Evolutionary conservation across 2,329 filamentous ascomycete species (phyloP).

Genomic region (Paecilomyces sp.): DNA sequence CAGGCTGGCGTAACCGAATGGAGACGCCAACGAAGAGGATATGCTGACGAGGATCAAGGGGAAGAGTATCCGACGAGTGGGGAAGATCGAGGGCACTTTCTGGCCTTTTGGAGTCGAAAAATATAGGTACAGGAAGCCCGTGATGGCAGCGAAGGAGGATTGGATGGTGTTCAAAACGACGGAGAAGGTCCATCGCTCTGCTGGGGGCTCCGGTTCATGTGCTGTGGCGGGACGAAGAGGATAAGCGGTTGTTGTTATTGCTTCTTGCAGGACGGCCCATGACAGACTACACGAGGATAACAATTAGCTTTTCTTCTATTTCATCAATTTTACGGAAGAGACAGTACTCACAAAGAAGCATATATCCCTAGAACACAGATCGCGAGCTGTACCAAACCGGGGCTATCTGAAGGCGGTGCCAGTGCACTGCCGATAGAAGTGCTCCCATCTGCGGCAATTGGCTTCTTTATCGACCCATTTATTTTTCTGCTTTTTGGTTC

Average conservation of each 20-base stretch:
- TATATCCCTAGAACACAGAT: slow-evolving; percentile 94
- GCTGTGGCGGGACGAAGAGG: slow-evolving; percentile 50
- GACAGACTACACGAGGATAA: slow-evolving; percentile 56
- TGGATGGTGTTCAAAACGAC: slow-evolving; percentile 96
- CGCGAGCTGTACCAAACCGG: slow-evolving; percentile 67
- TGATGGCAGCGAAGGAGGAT: slow-evolving; percentile 76
- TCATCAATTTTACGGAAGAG: neutral
- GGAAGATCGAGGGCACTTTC: slow-evolving; percentile 57
- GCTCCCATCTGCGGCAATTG: slow-evolving; percentile 11
- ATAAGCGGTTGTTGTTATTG: slow-evolving; percentile 89
- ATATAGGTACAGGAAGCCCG: slow-evolving; percentile 73
- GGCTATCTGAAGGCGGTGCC: slow-evolving; percentile 26
- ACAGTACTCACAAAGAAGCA: slow-evolving; percentile 69
- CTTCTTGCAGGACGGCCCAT: slow-evolving; percentile 95
- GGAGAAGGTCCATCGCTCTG: slow-evolving; percentile 81
- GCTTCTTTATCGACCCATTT: slow-evolving; percentile 23
- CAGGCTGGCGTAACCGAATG: slow-evolving; percentile 88
- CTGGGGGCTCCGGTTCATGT: slow-evolving; percentile 27
- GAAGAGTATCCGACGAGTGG: slow-evolving; percentile 63
- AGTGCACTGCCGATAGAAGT: slow-evolving; percentile 15
- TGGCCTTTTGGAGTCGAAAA: slow-evolving; percentile 52
- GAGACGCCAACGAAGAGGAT: slow-evolving; percentile 82
- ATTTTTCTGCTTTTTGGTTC: slow-evolving; percentile 16
- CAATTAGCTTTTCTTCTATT: neutral
- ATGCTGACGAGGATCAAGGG: slow-evolving; percentile 80